Conservation (phyloP, 257 asterid genomes). For the Nicotiana knightiana region DNA sequence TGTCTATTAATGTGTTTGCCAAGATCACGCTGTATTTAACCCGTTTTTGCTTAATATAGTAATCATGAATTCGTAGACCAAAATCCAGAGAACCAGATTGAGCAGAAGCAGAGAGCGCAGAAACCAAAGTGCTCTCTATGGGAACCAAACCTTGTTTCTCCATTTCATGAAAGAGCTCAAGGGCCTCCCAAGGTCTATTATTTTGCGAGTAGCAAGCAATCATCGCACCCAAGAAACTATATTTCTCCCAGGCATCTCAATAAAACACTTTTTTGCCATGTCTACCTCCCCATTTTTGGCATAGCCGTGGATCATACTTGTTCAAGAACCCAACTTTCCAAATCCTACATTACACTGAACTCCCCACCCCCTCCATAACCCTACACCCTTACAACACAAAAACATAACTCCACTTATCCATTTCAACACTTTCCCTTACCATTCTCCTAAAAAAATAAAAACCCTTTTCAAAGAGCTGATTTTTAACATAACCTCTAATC, state of each 20-base stretch:
- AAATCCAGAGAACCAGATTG: constrained; percentile 52
- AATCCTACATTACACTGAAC: constrained; percentile 49
- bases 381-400: constrained; percentile 58
- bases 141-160: constrained; percentile 45
- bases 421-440: constrained; percentile 44
- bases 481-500: constrained; percentile 57
- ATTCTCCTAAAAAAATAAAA: constrained; percentile 45
- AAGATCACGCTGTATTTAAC: constrained; percentile 36
- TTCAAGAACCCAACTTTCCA: constrained; percentile 58
- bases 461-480: constrained; percentile 34
- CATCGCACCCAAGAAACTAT: constrained; percentile 76
- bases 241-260: constrained; percentile 63
- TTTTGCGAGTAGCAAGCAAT: constrained; percentile 73
- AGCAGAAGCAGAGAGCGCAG: constrained; percentile 76
- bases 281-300: constrained; percentile 61
- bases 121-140: constrained; percentile 55
- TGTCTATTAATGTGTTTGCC: constrained; percentile 58
- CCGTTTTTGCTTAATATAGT: constrained; percentile 38
- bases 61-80: constrained; percentile 37
- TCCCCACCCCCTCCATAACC: constrained; percentile 42
- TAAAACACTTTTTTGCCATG: constrained; percentile 46
- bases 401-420: constrained; percentile 67
- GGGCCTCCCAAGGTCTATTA: constrained; percentile 54
- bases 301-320: constrained; percentile 65
- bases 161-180: constrained; percentile 53